Conservation (phyloP, 805 yeast species). For the Saturnispora halmiae region DNA sequence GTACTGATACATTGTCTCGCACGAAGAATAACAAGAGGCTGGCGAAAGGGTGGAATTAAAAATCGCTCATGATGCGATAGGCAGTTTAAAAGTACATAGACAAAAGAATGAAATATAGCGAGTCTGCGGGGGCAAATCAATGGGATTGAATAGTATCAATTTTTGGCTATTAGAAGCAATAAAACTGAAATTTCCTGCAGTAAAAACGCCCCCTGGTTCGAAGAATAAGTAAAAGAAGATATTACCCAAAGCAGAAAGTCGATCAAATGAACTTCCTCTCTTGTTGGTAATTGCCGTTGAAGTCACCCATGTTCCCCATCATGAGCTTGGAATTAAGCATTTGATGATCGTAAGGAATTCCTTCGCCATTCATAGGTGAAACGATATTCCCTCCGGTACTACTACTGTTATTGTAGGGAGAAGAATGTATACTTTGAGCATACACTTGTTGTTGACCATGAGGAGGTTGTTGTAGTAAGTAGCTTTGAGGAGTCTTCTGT, state of each 20-base stretch:
- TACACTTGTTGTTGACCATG: conserved; percentile 8
- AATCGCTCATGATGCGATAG: conserved; percentile 17
- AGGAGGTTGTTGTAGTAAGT: conserved; percentile 10
- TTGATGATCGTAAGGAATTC: conserved; percentile 12
- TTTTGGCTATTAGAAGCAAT: too few relatives aligned
- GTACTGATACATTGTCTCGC: conserved; percentile 23
- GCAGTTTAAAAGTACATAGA: conserved; percentile 9
- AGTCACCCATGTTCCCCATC: conserved; percentile 54
- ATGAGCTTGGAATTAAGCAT: conserved; percentile 39
- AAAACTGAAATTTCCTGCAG: conserved; percentile 41
- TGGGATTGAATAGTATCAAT: too few relatives aligned
- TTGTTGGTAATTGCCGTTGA: not conserved
- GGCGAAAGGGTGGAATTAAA: conserved; percentile 26
- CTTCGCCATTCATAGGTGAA: conserved; percentile 11
- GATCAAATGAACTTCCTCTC: not conserved
- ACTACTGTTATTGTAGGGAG: conserved; percentile 14
- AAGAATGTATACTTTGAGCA: conserved; percentile 14
- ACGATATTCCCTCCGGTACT: conserved; percentile 12
- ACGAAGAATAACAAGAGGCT: too few relatives aligned
- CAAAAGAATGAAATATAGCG: too few relatives aligned
- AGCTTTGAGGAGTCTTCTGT: conserved; percentile 8
- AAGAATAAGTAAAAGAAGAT: not conserved
- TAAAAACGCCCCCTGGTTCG: not conserved
- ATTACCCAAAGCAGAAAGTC: too few relatives aligned
- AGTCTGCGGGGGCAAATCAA: too few relatives aligned